A percentile compares a stretch with the other conserved stretches of the same genome.
phyloP scores from a whole-genome alignment of 371 early-diverging fungal genomes.

The Rhizomucor miehei region DNA sequence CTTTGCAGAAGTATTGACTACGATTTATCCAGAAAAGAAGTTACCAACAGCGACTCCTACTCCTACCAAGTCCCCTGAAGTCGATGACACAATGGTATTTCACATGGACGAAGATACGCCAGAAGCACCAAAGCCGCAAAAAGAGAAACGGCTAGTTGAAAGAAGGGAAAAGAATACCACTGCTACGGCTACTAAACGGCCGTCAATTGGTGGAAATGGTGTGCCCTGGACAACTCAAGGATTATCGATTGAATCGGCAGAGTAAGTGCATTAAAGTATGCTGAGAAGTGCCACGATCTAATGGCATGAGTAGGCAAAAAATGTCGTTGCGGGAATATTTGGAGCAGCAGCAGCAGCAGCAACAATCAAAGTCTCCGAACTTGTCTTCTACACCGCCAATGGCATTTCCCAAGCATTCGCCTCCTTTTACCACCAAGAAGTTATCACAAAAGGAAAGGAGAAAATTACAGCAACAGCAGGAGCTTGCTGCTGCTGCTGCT shows the following conservation, averaged over 20 bases:
- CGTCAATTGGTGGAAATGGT: neutral
- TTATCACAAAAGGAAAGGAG: slow-evolving; percentile 46
- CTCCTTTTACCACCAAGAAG: slow-evolving; percentile 25
- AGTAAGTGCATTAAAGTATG: neutral
- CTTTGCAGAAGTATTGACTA: slow-evolving; percentile 23
- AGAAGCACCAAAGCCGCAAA: neutral
- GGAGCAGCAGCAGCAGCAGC: slow-evolving; percentile 16
- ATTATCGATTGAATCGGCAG: neutral
- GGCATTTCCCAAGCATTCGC: no score
- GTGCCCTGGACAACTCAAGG: neutral
- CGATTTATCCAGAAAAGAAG: slow-evolving; percentile 16
- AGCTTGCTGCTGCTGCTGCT: slow-evolving; percentile 14
- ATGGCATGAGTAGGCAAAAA: slow-evolving; percentile 2
- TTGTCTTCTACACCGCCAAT: neutral
- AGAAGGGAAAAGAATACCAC: neutral
- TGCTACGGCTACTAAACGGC: neutral
- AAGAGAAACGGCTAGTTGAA: neutral
- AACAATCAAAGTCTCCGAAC: neutral
- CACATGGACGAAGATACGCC: neutral
- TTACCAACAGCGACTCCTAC: neutral
- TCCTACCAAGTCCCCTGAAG: slow-evolving; percentile 4
- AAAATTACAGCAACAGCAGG: slow-evolving; percentile 28
- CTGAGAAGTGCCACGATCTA: no score
- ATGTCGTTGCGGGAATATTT: slow-evolving; percentile 34
- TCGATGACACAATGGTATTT: slow-evolving; percentile 3